These are phyloP conservation scores for Sanghuangporus weigelae DNA, from an alignment of 1,284 basidiomycete species.

Conservation along the genomic window DNA sequence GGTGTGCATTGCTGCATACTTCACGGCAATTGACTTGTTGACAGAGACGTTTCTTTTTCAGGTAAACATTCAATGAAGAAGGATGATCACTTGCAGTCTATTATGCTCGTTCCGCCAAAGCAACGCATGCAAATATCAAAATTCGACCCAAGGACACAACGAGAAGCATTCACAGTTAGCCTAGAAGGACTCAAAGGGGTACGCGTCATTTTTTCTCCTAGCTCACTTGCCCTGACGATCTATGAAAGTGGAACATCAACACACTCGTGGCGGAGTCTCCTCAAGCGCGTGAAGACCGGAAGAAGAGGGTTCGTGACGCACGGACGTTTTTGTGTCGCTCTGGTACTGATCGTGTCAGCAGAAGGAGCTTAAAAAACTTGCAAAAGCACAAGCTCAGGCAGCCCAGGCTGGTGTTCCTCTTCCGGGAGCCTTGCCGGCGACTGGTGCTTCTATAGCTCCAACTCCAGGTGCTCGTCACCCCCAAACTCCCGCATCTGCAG, in stretches of 20 bases:
- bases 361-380: constrained; percentile 70
- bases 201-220: constrained; percentile 31
- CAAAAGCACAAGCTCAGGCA: constrained; percentile 52
- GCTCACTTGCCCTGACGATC: constrained; percentile 17
- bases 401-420: constrained; percentile 25
- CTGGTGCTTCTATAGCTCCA: constrained; percentile 20
- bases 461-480: constrained; percentile 11
- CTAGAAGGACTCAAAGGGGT: constrained; percentile 73
- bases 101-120: constrained; percentile 67
- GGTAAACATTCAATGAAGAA: constrained; percentile 81
- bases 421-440: constrained; percentile 26
- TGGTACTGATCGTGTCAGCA: constrained; percentile 26
- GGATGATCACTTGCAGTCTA: constrained; percentile 62
- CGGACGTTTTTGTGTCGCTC: constrained; percentile 2
- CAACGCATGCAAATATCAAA: constrained; percentile 56
- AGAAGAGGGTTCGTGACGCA: constrained; percentile 55
- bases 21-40: constrained; percentile 7
- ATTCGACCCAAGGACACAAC: constrained; percentile 64
- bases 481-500: constrained; percentile 16
- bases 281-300: constrained; percentile 73
- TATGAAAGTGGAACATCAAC: constrained; percentile 64
- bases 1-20: constrained; percentile 35
- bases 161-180: constrained; percentile 67
- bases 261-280: constrained; percentile 61
- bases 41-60: constrained; percentile 24